Evolutionary conservation across 805 yeast species (phyloP).

Genomic region (Candida khao-thaluensis): DNA sequence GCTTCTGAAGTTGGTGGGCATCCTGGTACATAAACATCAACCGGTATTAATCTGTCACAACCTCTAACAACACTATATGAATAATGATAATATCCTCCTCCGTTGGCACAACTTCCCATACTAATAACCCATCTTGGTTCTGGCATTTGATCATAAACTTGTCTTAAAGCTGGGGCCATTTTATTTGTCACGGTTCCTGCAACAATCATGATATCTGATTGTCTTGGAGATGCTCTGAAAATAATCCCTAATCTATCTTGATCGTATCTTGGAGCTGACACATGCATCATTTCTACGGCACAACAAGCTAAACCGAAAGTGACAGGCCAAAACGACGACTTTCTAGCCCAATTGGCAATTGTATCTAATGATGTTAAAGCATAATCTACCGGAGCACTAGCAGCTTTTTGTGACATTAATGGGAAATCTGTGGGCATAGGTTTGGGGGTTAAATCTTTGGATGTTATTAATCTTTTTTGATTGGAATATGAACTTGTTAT

Average conservation of each 20-base stretch:
- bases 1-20: conserved; percentile 94
- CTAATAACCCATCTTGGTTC: conserved; percentile 93
- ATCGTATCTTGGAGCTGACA: conserved; percentile 86
- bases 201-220: conserved; percentile 87
- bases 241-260: conserved; percentile 90
- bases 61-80: conserved; percentile 88
- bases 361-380: conserved; percentile 80
- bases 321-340: conserved; percentile 91
- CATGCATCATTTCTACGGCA: conserved; percentile 95
- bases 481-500: neutral
- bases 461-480: conserved; percentile 11
- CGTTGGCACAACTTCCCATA: conserved; percentile 93
- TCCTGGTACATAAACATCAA: conserved; percentile 88
- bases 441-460: conserved; percentile 48
- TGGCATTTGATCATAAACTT: conserved; percentile 92
- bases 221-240: conserved; percentile 93
- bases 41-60: conserved; percentile 85
- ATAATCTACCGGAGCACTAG: conserved; percentile 63
- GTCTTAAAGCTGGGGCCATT: conserved; percentile 92
- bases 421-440: conserved; percentile 66
- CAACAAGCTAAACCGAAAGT: conserved; percentile 91
- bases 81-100: conserved; percentile 91
- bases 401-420: conserved; percentile 60
- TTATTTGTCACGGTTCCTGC: conserved; percentile 90
- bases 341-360: conserved; percentile 87